Percentiles rank a stretch among this genome's conserved stretches.
These are phyloP conservation scores for Podaxis pistillaris DNA, from an alignment of 768 basidiomycete species.

Conservation along the genomic window DNA sequence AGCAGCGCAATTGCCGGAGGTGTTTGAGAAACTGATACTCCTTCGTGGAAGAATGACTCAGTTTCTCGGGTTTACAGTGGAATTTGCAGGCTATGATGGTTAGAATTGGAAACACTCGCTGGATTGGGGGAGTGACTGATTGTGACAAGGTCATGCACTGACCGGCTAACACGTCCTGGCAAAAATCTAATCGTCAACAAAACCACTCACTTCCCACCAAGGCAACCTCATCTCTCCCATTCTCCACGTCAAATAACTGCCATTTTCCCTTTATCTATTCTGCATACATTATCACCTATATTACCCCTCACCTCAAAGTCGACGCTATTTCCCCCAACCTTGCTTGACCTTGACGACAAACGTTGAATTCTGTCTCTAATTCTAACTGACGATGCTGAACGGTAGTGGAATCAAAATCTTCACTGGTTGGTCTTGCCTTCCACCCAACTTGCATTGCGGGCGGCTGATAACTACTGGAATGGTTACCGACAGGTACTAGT, in stretches of 20 bases:
- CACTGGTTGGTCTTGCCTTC: constrained; percentile 37
- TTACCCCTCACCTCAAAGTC: background rate
- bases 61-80: background rate
- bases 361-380: background rate
- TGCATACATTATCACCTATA: constrained; percentile 9
- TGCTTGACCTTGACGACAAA: background rate
- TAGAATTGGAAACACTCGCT: background rate
- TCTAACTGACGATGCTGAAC: constrained; percentile 42
- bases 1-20: background rate
- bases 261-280: constrained; percentile 6
- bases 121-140: constrained; percentile 9
- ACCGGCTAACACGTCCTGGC: background rate
- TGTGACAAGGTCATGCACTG: constrained; percentile 15
- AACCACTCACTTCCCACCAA: background rate
- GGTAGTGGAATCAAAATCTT: constrained; percentile 59
- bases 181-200: constrained; percentile 11
- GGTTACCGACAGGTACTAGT: constrained; percentile 67
- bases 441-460: background rate
- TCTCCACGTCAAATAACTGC: background rate
- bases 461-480: constrained; percentile 8
- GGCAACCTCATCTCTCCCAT: background rate
- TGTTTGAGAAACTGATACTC: background rate
- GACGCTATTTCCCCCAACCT: background rate
- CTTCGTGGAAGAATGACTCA: background rate
- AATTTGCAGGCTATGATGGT: background rate